Conservation (phyloP, 441 rosid genomes). For the Breynia disticha region DNA sequence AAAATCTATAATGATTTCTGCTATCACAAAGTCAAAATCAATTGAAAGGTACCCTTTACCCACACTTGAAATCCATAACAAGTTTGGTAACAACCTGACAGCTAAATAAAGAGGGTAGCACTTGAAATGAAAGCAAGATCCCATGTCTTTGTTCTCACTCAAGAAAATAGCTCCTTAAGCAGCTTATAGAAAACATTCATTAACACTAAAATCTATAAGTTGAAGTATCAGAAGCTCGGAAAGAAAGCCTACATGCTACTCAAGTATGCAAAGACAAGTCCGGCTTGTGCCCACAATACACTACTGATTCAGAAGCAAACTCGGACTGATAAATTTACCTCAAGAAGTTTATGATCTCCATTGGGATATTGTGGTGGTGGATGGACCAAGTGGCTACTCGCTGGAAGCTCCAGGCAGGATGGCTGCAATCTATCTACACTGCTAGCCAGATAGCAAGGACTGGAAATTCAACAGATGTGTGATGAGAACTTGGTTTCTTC, state of each 20-base stretch:
- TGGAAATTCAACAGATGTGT: conserved; percentile 41
- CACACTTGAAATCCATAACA: conserved; percentile 12
- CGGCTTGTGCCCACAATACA: conserved; percentile 41
- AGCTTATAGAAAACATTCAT: conserved; percentile 29
- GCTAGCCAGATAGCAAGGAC: conserved; percentile 46
- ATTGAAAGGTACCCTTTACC: conserved; percentile 30
- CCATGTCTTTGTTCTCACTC: conserved; percentile 49
- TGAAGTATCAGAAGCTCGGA: conserved; percentile 48
- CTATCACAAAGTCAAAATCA: conserved; percentile 11
- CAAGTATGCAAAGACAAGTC: conserved; percentile 33
- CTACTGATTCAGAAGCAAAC: conserved; percentile 41
- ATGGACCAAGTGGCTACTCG: conserved; percentile 56
- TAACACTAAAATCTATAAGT: conserved; percentile 42
- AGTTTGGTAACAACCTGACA: conserved; percentile 30
- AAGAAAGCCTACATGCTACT: conserved; percentile 46
- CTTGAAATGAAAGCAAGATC: conserved; percentile 41
- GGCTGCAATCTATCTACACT: conserved; percentile 56
- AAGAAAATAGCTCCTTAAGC: conserved; percentile 13
- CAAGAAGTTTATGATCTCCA: conserved; percentile 33
- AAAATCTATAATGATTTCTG: conserved; percentile 15
- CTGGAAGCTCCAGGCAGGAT: conserved; percentile 61
- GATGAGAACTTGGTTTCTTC: conserved; percentile 36
- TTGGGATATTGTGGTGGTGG: conserved; percentile 64
- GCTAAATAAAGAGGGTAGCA: conserved; percentile 11
- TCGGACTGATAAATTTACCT: conserved; percentile 45